Evolutionary conservation across 2,329 filamentous ascomycete species (phyloP), one percentile per base, ranked within the genome.

Genomic region (Orbilia brochopaga): DNA sequence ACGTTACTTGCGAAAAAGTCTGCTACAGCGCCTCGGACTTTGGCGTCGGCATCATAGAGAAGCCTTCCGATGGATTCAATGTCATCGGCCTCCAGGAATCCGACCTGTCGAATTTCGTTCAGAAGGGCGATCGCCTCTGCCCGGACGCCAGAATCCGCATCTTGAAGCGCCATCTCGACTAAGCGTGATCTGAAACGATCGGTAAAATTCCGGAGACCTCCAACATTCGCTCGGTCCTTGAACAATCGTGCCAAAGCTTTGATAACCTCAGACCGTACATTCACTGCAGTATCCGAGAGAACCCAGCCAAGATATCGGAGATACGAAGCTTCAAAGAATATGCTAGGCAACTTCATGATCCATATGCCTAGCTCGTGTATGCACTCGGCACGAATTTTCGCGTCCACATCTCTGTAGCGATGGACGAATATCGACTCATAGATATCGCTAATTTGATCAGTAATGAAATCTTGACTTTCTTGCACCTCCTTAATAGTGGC

Each of bases 361-460:
- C 94, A 99, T 44, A 87, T 85, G 27, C 92, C 92, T 7, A 99
- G 83, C 13, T 91, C 91, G 74, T 90, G 87, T 23, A 96, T 88
- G 78, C 93, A 97, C 77, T 97, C 93, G 0, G 89, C 87, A 59
- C 94, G 87, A 75, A 99, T 96, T 76, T 87, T 90, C 5, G 91
- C 87, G 77, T 99, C 94, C 30, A 97, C 87, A 78, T 99, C 94
- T 73, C 94, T 90, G 79, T 97, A 99, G 53, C 94, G 88, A 80
- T 99, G 93, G 30, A 97, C 89, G 78, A 96, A 99, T 52, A 97
- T 88, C n/a, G 90, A 90, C 75, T 96, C 90, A 78, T 97, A 96
- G 76, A 92, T 91, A 75, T 95, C 91, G 75, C 88, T 88, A 66
- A 97, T 87, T 69, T 88, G 84, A 30, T 85, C 84, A 74, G 90